Percentiles rank a stretch among this genome's conserved stretches.
Conservation (phyloP, 169 alveolate species). For the Babesia caballi region DNA sequence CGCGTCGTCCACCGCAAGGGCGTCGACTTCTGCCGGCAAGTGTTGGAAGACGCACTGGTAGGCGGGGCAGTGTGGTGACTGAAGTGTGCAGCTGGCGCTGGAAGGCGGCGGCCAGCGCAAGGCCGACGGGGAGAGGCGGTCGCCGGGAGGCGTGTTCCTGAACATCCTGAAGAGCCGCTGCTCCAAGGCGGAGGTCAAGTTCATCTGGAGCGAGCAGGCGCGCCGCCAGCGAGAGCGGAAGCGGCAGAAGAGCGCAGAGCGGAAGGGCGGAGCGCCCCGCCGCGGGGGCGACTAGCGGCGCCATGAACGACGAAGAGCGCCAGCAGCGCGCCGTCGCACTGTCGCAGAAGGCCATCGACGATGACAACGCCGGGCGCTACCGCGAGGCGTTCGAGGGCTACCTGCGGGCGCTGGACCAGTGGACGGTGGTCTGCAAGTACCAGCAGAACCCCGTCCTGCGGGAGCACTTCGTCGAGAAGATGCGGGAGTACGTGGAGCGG, state of each 20-base stretch:
- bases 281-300: background rate
- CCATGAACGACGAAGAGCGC: slow-evolving; percentile 54
- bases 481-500: slow-evolving; percentile 72
- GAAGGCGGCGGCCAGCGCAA: slow-evolving; percentile 57
- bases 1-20: slow-evolving; percentile 67
- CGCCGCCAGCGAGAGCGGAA: slow-evolving; percentile 24
- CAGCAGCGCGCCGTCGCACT: slow-evolving; percentile 45
- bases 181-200: slow-evolving; percentile 48
- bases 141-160: slow-evolving; percentile 68
- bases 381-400: slow-evolving; percentile 42
- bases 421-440: slow-evolving; percentile 62
- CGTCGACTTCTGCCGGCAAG: slow-evolving; percentile 44
- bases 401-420: slow-evolving; percentile 56
- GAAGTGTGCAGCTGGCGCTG: slow-evolving; percentile 11
- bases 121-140: slow-evolving; percentile 50
- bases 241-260: slow-evolving; percentile 1
- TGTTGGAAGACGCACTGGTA: slow-evolving; percentile 54
- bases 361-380: slow-evolving; percentile 35
- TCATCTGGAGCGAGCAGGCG: slow-evolving; percentile 68
- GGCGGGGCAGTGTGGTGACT: background rate
- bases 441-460: slow-evolving; percentile 68
- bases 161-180: slow-evolving; percentile 49
- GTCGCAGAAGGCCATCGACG: slow-evolving; percentile 52
- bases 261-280: background rate
- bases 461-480: slow-evolving; percentile 66